phyloP scores from a whole-genome alignment of 768 basidiomycete species.

The Calocybe indica region DNA sequence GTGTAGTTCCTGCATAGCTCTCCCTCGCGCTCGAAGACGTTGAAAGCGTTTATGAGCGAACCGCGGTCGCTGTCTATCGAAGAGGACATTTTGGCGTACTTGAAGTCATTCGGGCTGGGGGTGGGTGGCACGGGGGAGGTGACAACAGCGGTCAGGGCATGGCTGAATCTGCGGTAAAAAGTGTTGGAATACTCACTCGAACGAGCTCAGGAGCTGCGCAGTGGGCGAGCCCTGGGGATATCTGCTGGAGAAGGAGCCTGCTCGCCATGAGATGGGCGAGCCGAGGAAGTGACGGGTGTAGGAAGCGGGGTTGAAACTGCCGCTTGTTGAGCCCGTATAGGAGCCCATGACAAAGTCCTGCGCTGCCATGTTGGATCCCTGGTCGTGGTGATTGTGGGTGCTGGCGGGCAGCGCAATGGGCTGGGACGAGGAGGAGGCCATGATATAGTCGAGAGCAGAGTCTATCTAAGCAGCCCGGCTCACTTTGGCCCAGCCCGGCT shows the following conservation, averaged over 20 bases:
- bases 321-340: slow-evolving; percentile 37
- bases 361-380: slow-evolving; percentile 12
- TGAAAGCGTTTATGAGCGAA: slow-evolving; percentile 59
- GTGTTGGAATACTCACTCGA: slow-evolving; percentile 48
- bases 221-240: slow-evolving; percentile 62
- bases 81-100: slow-evolving; percentile 31
- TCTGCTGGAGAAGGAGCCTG: slow-evolving; percentile 58
- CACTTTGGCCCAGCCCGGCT: too few species aligned
- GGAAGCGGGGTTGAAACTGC: slow-evolving; percentile 57
- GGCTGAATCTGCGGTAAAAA: neutral
- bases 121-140: neutral
- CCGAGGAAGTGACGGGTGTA: slow-evolving; percentile 67
- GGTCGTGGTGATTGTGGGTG: slow-evolving; percentile 3
- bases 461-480: too few species aligned
- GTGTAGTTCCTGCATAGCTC: slow-evolving; percentile 85
- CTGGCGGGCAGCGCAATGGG: slow-evolving; percentile 40
- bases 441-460: too few species aligned
- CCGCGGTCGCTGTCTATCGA: slow-evolving; percentile 59
- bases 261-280: slow-evolving; percentile 68
- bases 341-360: slow-evolving; percentile 41
- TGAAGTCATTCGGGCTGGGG: slow-evolving; percentile 28
- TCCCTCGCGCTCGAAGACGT: slow-evolving; percentile 61
- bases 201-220: slow-evolving; percentile 50
- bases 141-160: neutral
- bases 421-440: slow-evolving; percentile 20